phyloP scores from a whole-genome alignment of 2,329 filamentous ascomycete genomes.

The Aspergillus sp. region DNA sequence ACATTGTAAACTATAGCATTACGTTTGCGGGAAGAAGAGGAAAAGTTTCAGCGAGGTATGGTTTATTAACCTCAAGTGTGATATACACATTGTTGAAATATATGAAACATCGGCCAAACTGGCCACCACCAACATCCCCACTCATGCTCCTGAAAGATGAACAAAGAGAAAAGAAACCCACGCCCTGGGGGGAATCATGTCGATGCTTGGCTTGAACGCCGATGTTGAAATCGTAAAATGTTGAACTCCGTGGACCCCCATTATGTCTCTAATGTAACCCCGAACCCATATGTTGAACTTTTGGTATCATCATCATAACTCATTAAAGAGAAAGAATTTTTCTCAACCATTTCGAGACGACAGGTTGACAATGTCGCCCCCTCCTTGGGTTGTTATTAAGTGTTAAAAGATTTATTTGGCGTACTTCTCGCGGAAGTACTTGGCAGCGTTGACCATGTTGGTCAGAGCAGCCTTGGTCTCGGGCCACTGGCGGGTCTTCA shows the following conservation, averaged over 20 bases:
- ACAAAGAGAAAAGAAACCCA: slow-evolving; percentile 20
- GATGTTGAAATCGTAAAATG: slow-evolving; percentile 58
- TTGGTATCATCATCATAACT: slow-evolving; percentile 49
- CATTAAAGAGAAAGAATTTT: slow-evolving; percentile 33
- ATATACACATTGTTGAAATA: slow-evolving; percentile 44
- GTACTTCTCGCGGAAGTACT: slow-evolving; percentile 93
- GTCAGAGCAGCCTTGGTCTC: slow-evolving; percentile 95
- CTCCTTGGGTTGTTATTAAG: slow-evolving; percentile 28
- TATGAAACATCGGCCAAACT: slow-evolving; percentile 27
- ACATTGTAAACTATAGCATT: not conserved
- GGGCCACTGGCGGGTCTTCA: slow-evolving; percentile 98
- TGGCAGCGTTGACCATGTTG: slow-evolving; percentile 99
- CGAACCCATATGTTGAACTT: slow-evolving; percentile 49
- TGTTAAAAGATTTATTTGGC: slow-evolving; percentile 27
- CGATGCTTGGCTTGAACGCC: slow-evolving; percentile 37
- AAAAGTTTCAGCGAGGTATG: slow-evolving; percentile 12
- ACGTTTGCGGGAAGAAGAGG: not conserved
- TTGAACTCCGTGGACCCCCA: slow-evolving; percentile 44
- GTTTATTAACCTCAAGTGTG: slow-evolving; percentile 25
- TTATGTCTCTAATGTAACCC: slow-evolving; percentile 43
- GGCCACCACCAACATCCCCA: slow-evolving; percentile 24
- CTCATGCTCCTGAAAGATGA: slow-evolving; percentile 24
- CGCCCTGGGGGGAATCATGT: slow-evolving; percentile 21
- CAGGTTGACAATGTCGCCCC: slow-evolving; percentile 45
- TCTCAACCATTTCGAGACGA: slow-evolving; percentile 35